Percentiles rank a stretch among this genome's conserved stretches.
Conservation (phyloP, 768 basidiomycete species). For the Lactarius deliciosus region DNA sequence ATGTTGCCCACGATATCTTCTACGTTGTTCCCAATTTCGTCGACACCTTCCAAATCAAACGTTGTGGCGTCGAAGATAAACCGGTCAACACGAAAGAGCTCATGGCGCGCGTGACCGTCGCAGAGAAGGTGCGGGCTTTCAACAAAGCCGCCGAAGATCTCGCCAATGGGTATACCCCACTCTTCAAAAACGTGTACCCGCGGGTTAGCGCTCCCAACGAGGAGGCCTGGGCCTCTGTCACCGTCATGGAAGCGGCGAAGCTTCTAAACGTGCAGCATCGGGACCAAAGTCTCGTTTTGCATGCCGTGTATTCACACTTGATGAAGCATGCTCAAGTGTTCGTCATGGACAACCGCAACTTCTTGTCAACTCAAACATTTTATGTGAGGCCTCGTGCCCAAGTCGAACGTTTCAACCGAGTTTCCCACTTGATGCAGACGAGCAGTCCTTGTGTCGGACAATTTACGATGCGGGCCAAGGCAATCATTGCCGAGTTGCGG, state of each 20-base stretch:
- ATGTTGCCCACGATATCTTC: conserved; percentile 48
- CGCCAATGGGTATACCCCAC: conserved; percentile 37
- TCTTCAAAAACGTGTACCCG: conserved; percentile 42
- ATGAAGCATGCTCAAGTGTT: conserved; percentile 56
- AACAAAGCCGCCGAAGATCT: conserved; percentile 47
- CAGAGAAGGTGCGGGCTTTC: conserved; percentile 57
- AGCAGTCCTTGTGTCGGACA: conserved; percentile 42
- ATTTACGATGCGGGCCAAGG: conserved; percentile 53
- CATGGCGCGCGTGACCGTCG: conserved; percentile 62
- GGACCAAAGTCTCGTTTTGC: conserved; percentile 41
- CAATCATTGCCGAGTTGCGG: conserved; percentile 37
- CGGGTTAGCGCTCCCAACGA: conserved; percentile 46
- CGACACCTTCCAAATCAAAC: conserved; percentile 43
- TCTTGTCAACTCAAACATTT: conserved; percentile 53
- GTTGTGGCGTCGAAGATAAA: conserved; percentile 45
- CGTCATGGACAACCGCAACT: conserved; percentile 46
- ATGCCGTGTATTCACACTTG: conserved; percentile 63
- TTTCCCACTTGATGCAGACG: conserved; percentile 49
- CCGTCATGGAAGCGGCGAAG: conserved; percentile 52
- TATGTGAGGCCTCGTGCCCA: conserved; percentile 61
- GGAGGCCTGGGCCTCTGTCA: conserved; percentile 54
- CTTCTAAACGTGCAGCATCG: conserved; percentile 29
- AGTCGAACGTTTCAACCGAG: conserved; percentile 48
- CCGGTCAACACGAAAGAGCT: conserved; percentile 41
- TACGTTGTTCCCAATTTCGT: conserved; percentile 62